These are phyloP conservation scores for Phyllosticta citrichinensis DNA, from an alignment of 2,329 filamentous ascomycete genomes.

Conservation along the genomic window DNA sequence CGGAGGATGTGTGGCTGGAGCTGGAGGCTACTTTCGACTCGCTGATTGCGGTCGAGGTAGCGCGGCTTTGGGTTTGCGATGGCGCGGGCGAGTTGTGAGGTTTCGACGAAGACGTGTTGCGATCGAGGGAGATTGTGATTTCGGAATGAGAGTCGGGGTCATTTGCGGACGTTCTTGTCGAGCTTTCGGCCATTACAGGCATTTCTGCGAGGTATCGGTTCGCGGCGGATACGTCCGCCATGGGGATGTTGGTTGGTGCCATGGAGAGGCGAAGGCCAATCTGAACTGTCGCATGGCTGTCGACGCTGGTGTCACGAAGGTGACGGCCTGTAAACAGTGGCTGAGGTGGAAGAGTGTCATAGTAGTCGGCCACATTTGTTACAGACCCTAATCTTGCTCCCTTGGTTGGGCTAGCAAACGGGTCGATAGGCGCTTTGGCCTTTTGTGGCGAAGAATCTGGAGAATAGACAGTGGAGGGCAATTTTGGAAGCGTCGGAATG, in stretches of 20 bases:
- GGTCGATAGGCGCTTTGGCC: neutral
- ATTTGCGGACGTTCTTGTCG: neutral
- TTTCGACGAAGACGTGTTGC: neutral
- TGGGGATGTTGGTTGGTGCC: constrained; percentile 15
- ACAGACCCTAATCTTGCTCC: constrained; percentile 15
- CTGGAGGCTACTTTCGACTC: neutral
- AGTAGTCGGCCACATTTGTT: constrained; percentile 26
- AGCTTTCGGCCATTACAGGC: neutral
- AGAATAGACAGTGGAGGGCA: constrained; percentile 29
- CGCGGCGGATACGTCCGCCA: neutral
- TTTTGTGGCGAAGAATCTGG: constrained; percentile 8
- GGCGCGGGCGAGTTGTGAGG: neutral
- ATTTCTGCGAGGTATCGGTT: neutral
- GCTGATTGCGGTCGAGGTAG: neutral
- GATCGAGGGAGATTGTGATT: neutral
- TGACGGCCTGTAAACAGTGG: constrained; percentile 37
- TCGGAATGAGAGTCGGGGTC: neutral
- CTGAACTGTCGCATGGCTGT: constrained; percentile 59
- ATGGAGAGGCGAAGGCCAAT: constrained; percentile 60
- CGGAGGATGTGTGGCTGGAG: neutral
- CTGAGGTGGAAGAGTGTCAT: constrained; percentile 14
- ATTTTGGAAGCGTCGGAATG: constrained; percentile 28
- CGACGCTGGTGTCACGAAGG: constrained; percentile 50
- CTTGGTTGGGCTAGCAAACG: neutral
- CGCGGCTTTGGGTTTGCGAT: neutral